These are phyloP conservation scores for Amanita brunnescens DNA, from an alignment of 768 basidiomycete species.

Conservation along the genomic window DNA sequence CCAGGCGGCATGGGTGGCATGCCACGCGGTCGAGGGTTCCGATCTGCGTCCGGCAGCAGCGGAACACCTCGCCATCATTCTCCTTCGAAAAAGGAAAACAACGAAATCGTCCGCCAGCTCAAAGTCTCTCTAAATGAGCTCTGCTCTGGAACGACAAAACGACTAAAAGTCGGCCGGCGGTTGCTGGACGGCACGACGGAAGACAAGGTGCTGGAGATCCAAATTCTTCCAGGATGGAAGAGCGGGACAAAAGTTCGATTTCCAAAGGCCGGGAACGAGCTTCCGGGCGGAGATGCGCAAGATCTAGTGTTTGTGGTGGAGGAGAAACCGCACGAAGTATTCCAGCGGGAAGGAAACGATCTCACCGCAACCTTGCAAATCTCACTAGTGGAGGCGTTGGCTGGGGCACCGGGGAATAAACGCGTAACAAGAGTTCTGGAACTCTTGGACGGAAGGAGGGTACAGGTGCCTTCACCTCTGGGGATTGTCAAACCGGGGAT, in stretches of 20 bases:
- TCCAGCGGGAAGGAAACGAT: conserved; percentile 77
- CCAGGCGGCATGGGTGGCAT: conserved; percentile 24
- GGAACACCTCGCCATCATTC: conserved; percentile 15
- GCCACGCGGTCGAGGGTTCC: conserved; percentile 4
- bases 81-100: conserved; percentile 25
- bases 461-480: conserved; percentile 58
- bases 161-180: conserved; percentile 76
- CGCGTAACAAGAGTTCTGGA: conserved; percentile 46
- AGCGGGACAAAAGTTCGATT: conserved; percentile 92
- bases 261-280: conserved; percentile 79
- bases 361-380: conserved; percentile 53
- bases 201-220: conserved; percentile 79
- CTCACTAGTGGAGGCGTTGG: conserved; percentile 76
- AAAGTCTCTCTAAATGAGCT: conserved; percentile 83
- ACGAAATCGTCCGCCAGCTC: conserved; percentile 73
- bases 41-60: conserved; percentile 7
- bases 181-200: conserved; percentile 67
- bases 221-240: conserved; percentile 89
- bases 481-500: conserved; percentile 72
- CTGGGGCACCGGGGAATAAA: conserved; percentile 34
- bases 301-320: conserved; percentile 97
- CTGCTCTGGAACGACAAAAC: conserved; percentile 78
- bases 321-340: conserved; percentile 79
- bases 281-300: conserved; percentile 54
- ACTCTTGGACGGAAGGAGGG: conserved; percentile 69